A percentile compares a stretch with the other conserved stretches of the same genome.
Evolutionary conservation across 2,329 filamentous ascomycete species (phyloP).

Genomic region (Arthroderma sp.): DNA sequence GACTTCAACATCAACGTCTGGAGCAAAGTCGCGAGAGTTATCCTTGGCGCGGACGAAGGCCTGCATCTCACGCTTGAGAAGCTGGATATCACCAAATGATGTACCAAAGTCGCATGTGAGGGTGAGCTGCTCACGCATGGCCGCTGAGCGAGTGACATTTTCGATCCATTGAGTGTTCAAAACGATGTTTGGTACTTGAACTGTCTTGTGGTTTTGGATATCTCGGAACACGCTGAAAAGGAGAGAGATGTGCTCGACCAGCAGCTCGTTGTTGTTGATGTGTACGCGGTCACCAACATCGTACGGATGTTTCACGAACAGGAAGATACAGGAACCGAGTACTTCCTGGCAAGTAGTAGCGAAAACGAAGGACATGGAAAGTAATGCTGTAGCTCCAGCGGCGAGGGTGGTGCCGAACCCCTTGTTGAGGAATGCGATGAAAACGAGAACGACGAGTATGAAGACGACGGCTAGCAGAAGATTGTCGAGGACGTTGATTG

Average conservation of each 20-base stretch:
- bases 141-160: slow-evolving; percentile 79
- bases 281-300: slow-evolving; percentile 93
- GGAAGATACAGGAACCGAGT: slow-evolving; percentile 94
- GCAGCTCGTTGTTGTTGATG: slow-evolving; percentile 54
- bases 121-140: slow-evolving; percentile 76
- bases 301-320: slow-evolving; percentile 92
- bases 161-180: slow-evolving; percentile 92
- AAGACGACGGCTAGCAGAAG: slow-evolving; percentile 71
- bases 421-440: slow-evolving; percentile 79
- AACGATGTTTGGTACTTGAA: slow-evolving; percentile 78
- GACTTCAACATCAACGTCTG: slow-evolving; percentile 68
- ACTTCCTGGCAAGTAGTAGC: slow-evolving; percentile 85
- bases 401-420: slow-evolving; percentile 75
- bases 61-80: slow-evolving; percentile 73
- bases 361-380: slow-evolving; percentile 96
- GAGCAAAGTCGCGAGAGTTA: slow-evolving; percentile 82
- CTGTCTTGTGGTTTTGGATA: slow-evolving; percentile 66
- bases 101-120: slow-evolving; percentile 79
- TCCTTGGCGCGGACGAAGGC: slow-evolving; percentile 71
- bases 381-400: slow-evolving; percentile 78
- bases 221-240: slow-evolving; percentile 86
- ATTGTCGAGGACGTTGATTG: slow-evolving; percentile 79
- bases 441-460: slow-evolving; percentile 70
- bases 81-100: slow-evolving; percentile 75
- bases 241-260: slow-evolving; percentile 88